Evolutionary conservation across 2,329 filamentous ascomycete genomes (phyloP).

Genomic region (Trichoderma arundinaceum): DNA sequence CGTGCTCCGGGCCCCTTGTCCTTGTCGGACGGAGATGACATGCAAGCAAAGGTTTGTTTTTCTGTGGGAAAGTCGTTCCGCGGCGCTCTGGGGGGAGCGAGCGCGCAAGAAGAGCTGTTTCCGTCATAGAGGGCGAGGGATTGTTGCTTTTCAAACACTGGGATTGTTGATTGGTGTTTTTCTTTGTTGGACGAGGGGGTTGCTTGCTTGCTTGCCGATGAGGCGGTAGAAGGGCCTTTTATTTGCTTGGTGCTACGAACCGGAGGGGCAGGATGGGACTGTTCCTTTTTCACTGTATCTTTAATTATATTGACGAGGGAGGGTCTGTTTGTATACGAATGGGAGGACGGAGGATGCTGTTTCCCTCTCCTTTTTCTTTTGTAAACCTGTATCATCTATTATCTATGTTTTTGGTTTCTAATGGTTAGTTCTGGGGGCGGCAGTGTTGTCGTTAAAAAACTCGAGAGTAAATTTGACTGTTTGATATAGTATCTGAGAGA

Average conservation of each 20-base stretch:
- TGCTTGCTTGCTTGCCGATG: background rate
- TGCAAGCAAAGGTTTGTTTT: background rate
- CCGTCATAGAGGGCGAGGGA: conserved; percentile 1
- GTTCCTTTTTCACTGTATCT: background rate
- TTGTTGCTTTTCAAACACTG: background rate
- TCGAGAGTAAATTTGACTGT: background rate
- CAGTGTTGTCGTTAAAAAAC: background rate
- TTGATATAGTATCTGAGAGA: background rate
- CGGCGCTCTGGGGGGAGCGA: background rate
- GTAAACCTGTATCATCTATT: conserved; percentile 1
- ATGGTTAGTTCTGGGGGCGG: conserved; percentile 15
- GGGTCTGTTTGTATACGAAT: too few species aligned
- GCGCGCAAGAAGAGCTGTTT: background rate
- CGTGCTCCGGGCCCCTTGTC: background rate
- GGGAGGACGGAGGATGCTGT: too few species aligned
- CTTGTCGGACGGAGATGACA: conserved; percentile 12
- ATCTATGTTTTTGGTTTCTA: background rate
- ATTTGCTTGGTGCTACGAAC: background rate
- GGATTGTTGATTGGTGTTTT: too few species aligned
- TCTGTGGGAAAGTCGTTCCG: too few species aligned
- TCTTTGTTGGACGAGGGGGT: background rate
- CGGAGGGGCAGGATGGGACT: background rate
- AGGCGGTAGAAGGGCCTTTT: background rate
- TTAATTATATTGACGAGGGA: background rate
- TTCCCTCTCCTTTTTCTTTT: background rate